These are phyloP conservation scores for Marchantia polymorpha DNA, from an alignment of 225 moss, liverwort and hornwort genomes.

Conservation along the genomic window DNA sequence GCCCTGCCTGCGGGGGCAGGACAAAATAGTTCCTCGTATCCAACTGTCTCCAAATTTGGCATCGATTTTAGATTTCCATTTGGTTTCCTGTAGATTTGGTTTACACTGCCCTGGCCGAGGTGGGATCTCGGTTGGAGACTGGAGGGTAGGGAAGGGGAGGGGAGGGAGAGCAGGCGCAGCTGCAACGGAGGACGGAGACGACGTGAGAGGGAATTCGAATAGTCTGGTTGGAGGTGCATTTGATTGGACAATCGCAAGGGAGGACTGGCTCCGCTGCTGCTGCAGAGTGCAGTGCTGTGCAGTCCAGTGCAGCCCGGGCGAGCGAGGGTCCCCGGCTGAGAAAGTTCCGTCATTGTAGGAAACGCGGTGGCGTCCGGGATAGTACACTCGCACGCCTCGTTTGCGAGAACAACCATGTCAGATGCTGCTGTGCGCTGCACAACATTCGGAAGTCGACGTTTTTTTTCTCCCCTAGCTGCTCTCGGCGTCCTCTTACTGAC, in stretches of 20 bases:
- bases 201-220: no score
- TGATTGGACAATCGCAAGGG: background rate
- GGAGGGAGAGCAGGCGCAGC: background rate
- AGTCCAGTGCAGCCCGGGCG: no score
- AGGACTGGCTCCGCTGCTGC: background rate
- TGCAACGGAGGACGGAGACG: background rate
- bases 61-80: no score
- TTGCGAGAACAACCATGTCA: conserved; percentile 8
- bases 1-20: background rate
- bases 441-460: conserved; percentile 1
- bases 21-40: background rate
- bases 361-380: conserved; percentile 13
- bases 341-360: background rate
- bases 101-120: background rate
- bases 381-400: background rate
- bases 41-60: background rate
- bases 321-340: background rate
- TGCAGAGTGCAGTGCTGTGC: no score
- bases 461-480: background rate
- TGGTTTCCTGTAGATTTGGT: background rate
- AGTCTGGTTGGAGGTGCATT: background rate
- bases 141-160: background rate
- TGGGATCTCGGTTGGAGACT: background rate
- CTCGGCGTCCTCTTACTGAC: background rate
- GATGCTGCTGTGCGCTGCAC: background rate